Evolutionary conservation across 805 yeast genomes (phyloP).

Genomic region (Candida namnaoensis): DNA sequence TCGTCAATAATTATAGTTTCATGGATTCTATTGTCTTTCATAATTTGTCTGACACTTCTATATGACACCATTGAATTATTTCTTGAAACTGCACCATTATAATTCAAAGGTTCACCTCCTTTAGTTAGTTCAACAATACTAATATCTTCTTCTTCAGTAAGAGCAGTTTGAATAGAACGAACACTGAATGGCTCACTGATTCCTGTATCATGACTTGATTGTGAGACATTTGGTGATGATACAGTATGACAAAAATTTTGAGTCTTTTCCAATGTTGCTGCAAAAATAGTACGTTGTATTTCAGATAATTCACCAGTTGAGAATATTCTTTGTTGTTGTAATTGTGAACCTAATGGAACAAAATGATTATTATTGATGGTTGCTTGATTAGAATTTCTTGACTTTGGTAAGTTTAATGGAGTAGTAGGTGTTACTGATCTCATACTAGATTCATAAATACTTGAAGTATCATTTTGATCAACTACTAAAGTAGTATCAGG

Average conservation of each 20-base stretch:
- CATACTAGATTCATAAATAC: too few species aligned
- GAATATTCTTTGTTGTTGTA: slow-evolving; percentile 9
- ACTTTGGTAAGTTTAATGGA: neutral
- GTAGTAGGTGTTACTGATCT: neutral
- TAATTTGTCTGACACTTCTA: too few species aligned
- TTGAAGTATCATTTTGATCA: too few species aligned
- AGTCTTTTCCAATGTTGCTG: neutral
- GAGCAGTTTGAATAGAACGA: slow-evolving; percentile 5
- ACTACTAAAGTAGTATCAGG: too few species aligned
- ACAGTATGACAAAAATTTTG: neutral
- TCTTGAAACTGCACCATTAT: too few species aligned
- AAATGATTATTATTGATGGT: neutral
- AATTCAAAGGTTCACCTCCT: too few species aligned
- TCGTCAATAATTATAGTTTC: too few species aligned
- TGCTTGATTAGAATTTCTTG: too few species aligned
- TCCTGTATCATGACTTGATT: slow-evolving; percentile 16
- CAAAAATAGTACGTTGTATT: neutral
- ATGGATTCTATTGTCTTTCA: too few species aligned
- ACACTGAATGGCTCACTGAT: slow-evolving; percentile 15
- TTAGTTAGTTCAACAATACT: too few species aligned
- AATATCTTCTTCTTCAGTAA: too few species aligned
- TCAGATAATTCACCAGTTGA: slow-evolving; percentile 2
- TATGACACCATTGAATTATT: too few species aligned
- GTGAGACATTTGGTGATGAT: slow-evolving; percentile 9
- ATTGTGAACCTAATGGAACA: slow-evolving; percentile 9